Evolutionary conservation across 2,329 filamentous ascomycete species (phyloP).

Genomic region (Alternaria novae-zelandiae): DNA sequence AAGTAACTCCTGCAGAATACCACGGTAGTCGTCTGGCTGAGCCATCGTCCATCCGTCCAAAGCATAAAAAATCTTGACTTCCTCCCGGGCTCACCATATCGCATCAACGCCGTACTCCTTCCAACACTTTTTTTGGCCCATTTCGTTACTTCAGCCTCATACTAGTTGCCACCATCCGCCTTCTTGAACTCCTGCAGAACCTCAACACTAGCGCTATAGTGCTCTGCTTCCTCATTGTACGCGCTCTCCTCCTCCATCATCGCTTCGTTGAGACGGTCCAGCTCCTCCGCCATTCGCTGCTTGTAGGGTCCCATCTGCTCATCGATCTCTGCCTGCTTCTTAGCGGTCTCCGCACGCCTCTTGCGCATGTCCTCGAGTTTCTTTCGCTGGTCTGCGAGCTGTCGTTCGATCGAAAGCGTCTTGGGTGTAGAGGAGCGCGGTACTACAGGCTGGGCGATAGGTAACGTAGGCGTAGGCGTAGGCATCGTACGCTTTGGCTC

Average conservation of each 20-base stretch:
- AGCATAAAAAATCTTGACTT: not conserved
- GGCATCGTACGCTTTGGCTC: slow-evolving; percentile 17
- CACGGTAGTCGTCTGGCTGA: not conserved
- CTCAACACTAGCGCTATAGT: slow-evolving; percentile 17
- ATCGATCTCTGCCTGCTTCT: slow-evolving; percentile 24
- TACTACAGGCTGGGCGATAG: no score
- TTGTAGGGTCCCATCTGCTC: slow-evolving; percentile 23
- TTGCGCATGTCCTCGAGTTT: slow-evolving; percentile 17
- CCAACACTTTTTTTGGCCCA: not conserved
- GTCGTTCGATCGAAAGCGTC: slow-evolving; percentile 7
- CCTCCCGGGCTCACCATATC: slow-evolving; percentile 1
- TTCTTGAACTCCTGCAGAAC: slow-evolving; percentile 27
- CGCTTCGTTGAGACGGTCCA: slow-evolving; percentile 24
- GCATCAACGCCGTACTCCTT: not conserved
- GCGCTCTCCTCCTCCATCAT: slow-evolving; percentile 23
- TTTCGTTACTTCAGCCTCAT: not conserved
- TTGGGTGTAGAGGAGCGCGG: slow-evolving; percentile 3
- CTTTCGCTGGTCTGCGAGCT: slow-evolving; percentile 27
- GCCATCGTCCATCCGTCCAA: accelerated
- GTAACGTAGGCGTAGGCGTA: not conserved
- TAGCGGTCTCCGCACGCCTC: slow-evolving; percentile 19
- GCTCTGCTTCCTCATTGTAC: slow-evolving; percentile 22
- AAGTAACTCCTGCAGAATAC: not conserved
- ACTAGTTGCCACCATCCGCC: slow-evolving; percentile 3
- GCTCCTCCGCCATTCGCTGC: slow-evolving; percentile 26